Conservation (phyloP, 163 green algal genomes). For the Chlamydomonas reinhardtii region DNA sequence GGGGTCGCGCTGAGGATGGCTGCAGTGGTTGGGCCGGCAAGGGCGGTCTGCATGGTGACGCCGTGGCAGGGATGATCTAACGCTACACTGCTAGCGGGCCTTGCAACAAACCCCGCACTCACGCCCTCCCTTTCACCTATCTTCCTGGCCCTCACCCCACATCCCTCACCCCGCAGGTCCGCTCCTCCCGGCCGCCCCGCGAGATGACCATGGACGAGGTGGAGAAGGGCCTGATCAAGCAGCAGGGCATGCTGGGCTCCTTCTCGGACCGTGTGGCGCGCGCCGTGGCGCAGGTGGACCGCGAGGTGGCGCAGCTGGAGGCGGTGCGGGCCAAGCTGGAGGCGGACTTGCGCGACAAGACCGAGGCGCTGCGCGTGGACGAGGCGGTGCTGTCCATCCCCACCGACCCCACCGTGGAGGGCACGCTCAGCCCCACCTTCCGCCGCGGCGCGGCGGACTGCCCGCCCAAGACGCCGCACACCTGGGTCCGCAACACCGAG, state of each 20-base stretch:
- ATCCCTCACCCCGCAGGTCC: conserved; percentile 27
- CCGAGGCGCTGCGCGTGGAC: conserved; percentile 40
- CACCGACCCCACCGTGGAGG: conserved; percentile 5
- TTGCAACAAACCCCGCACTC: neutral
- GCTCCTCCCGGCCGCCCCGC: conserved; percentile 35
- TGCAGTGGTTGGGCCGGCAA: neutral
- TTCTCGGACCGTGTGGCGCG: conserved; percentile 51
- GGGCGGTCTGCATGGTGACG: neutral
- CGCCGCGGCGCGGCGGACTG: conserved; percentile 16
- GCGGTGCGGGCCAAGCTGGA: conserved; percentile 51
- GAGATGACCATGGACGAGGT: conserved; percentile 68
- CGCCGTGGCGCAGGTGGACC: conserved; percentile 53
- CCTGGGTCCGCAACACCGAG: conserved; percentile 56
- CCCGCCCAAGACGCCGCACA: conserved; percentile 55
- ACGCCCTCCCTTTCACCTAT: neutral
- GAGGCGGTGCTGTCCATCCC: conserved; percentile 44
- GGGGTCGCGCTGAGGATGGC: neutral
- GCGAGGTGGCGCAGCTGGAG: conserved; percentile 57
- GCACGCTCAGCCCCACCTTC: conserved; percentile 23
- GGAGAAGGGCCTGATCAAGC: conserved; percentile 50
- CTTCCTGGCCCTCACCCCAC: no score
- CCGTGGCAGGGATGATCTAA: no score
- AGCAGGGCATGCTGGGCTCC: conserved; percentile 45
- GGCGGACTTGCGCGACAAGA: conserved; percentile 62
- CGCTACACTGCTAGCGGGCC: no score